Percentiles rank a stretch among this genome's conserved stretches.
These are phyloP conservation scores for Saccharomycopsis olivae DNA, from an alignment of 805 yeast genomes.

Conservation along the genomic window DNA sequence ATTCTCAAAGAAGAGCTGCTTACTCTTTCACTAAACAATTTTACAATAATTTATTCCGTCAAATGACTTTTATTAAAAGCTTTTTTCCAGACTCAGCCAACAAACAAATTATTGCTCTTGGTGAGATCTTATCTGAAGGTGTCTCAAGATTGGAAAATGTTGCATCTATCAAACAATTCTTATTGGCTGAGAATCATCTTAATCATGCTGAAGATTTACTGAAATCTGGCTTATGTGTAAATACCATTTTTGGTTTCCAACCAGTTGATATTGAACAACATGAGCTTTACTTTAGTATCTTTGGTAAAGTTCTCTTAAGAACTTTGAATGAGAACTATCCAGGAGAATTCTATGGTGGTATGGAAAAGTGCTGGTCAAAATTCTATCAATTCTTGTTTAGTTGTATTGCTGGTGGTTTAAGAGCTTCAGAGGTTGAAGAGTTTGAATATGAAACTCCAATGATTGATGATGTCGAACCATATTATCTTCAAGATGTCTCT, in stretches of 20 bases:
- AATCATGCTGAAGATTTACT: constrained; percentile 2
- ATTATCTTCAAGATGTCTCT: too few relatives aligned
- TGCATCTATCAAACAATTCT: constrained; percentile 3
- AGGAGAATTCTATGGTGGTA: constrained; percentile 9
- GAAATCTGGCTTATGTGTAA: neutral
- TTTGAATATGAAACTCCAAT: neutral
- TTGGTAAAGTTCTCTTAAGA: constrained; percentile 15
- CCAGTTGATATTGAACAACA: constrained; percentile 10
- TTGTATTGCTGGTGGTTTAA: constrained; percentile 17
- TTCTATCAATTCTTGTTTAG: constrained; percentile 16
- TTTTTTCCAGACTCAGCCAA: constrained; percentile 10
- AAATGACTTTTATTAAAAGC: constrained; percentile 8
- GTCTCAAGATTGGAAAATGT: constrained; percentile 1
- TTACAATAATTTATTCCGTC: constrained; percentile 15
- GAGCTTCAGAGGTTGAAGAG: neutral
- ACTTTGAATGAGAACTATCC: constrained; percentile 18
- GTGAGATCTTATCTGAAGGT: constrained; percentile 11
- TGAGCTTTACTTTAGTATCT: constrained; percentile 14
- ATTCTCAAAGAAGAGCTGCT: constrained; percentile 6
- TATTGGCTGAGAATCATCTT: constrained; percentile 2
- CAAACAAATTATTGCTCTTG: constrained; percentile 8
- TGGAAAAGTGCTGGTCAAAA: constrained; percentile 14
- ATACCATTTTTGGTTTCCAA: constrained; percentile 11
- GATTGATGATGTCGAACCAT: too few relatives aligned
- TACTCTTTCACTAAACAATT: constrained; percentile 17